Evolutionary conservation across 257 asterid genomes (phyloP).

Genomic region (Solanum etuberosum): DNA sequence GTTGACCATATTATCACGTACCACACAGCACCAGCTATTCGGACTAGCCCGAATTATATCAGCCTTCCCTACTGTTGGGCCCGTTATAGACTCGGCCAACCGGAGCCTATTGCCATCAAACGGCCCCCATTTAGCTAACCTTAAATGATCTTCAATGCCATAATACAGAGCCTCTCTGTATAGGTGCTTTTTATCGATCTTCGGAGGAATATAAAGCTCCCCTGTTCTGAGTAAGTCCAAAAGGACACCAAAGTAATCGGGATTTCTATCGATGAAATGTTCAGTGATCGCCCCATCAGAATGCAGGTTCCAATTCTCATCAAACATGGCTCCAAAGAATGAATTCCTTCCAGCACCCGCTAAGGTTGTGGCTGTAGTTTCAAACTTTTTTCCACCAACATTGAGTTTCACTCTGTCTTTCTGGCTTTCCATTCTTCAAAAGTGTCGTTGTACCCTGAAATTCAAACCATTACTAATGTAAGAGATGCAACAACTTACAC

Average conservation of each 20-base stretch:
- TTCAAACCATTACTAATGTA: background rate
- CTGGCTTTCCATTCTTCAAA: conserved; percentile 48
- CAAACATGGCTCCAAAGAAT: conserved; percentile 69
- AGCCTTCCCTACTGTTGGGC: conserved; percentile 50
- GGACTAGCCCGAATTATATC: conserved; percentile 75
- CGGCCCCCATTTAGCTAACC: conserved; percentile 64
- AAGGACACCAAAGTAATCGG: conserved; percentile 63
- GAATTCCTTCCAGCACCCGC: conserved; percentile 61
- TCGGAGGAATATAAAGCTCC: conserved; percentile 56
- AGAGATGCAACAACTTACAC: background rate
- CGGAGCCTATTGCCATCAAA: conserved; percentile 72
- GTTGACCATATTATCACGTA: conserved; percentile 49
- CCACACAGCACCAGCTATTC: conserved; percentile 79
- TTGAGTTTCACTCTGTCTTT: conserved; percentile 58
- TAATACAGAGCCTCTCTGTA: conserved; percentile 63
- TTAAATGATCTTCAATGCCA: conserved; percentile 57
- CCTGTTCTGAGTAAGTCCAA: conserved; percentile 80
- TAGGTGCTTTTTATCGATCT: conserved; percentile 36
- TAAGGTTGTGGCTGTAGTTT: conserved; percentile 13
- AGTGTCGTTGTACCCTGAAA: background rate
- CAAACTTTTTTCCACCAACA: conserved; percentile 69
- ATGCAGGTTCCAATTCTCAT: conserved; percentile 57
- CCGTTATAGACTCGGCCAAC: conserved; percentile 28
- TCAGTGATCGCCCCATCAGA: conserved; percentile 26
- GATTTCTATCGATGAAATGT: conserved; percentile 74